A percentile compares a stretch with the other conserved stretches of the same genome.
Conservation (phyloP, 2,329 filamentous ascomycete species). For the Fusarium buharicum region DNA sequence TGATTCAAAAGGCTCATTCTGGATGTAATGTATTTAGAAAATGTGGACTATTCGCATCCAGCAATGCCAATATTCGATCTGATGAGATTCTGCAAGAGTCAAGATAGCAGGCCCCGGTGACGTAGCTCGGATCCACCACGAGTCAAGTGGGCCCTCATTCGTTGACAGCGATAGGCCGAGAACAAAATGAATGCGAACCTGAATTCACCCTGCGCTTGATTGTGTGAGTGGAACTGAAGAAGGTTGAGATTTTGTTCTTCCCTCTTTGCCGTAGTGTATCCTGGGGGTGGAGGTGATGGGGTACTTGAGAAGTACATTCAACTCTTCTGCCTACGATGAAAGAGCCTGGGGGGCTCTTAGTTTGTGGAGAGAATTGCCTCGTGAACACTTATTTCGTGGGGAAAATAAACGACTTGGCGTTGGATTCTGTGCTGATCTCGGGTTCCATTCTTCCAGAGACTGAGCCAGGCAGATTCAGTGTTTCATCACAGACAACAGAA, state of each 20-base stretch:
- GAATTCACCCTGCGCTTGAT: conserved; percentile 11
- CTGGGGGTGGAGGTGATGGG: conserved; percentile 19
- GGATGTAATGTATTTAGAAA: neutral
- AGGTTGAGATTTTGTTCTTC: conserved; percentile 25
- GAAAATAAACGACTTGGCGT: conserved; percentile 17
- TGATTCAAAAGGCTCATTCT: neutral
- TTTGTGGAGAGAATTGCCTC: conserved; percentile 24
- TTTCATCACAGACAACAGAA: neutral
- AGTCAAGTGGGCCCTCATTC: conserved; percentile 28
- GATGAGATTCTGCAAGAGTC: neutral
- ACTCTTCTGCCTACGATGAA: neutral
- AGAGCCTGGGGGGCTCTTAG: conserved; percentile 19
- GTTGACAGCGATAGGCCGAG: conserved; percentile 37
- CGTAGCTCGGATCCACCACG: conserved; percentile 36
- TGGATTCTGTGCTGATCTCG: conserved; percentile 3
- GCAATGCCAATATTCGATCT: no score
- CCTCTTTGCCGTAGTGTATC: conserved; percentile 24
- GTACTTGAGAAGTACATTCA: conserved; percentile 32
- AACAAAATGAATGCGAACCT: conserved; percentile 24
- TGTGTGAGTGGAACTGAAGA: conserved; percentile 35
- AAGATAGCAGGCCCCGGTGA: conserved; percentile 25
- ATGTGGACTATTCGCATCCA: neutral
- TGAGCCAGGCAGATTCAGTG: neutral
- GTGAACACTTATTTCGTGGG: conserved; percentile 22
- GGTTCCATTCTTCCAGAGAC: neutral